phyloP scores from a whole-genome alignment of 1,284 basidiomycete genomes.

The Ceratobasidium sp. region DNA sequence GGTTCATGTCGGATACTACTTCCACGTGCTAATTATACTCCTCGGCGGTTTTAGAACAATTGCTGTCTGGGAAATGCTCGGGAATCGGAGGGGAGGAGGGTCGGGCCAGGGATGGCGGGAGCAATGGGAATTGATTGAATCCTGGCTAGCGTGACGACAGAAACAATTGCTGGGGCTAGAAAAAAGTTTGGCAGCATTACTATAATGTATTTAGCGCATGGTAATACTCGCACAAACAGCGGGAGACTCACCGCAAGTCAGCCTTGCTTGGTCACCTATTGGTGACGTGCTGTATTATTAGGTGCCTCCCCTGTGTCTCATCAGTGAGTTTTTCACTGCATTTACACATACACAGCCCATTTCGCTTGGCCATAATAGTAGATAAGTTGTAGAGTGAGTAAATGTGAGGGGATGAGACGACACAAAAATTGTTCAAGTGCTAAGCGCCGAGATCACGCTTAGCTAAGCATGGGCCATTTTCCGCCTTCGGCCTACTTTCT shows the following conservation, averaged over 20 bases:
- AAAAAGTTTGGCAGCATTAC: background rate
- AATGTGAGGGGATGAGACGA: background rate
- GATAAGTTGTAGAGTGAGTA: background rate
- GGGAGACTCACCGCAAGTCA: background rate
- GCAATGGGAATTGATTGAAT: background rate
- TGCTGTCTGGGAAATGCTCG: background rate
- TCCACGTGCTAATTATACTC: background rate
- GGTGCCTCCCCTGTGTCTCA: background rate
- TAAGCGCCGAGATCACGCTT: too few species aligned
- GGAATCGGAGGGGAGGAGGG: background rate
- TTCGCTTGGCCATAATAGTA: background rate
- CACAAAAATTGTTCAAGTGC: background rate
- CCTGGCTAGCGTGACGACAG: background rate
- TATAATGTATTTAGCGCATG: too few species aligned
- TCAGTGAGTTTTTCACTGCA: background rate
- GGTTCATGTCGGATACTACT: background rate
- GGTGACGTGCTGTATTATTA: background rate
- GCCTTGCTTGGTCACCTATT: background rate
- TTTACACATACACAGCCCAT: background rate
- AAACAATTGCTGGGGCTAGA: background rate
- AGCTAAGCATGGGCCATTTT: too few species aligned
- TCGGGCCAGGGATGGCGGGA: background rate
- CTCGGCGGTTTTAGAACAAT: background rate
- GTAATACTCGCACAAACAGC: too few species aligned
- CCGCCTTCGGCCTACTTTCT: background rate